Evolutionary conservation across 352 stramenopile species (phyloP), one percentile per base, ranked within the genome.

Genomic region (Pythium apleroticum): DNA sequence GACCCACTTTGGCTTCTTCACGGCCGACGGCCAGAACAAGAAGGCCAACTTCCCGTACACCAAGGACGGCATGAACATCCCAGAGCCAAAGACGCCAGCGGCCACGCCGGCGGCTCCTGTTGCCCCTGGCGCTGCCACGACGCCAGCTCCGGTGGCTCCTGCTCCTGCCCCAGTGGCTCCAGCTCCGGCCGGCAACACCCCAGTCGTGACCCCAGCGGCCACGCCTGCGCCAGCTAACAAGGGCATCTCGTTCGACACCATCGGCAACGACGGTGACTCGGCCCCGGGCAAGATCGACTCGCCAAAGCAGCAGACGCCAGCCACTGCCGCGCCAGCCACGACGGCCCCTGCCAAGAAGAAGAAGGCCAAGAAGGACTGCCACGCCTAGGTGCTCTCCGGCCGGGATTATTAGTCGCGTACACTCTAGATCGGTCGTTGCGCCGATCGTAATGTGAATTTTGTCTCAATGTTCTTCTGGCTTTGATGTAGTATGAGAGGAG

Each of bases 1-100:
- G 65, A 68, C 49, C 17, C 52, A 77, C 53, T 73, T 74, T 59
- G 67, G 71, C 25, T 73, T 72, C 20, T 72, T 77, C 52, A 70
- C 31, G 12, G 49, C 60, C 46, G 54, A 65, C 35, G 43, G 57
- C 10, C 24, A 55, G 30, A 53, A 60, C 57, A 73, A 73, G 61
- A 61, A 62, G 24, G 33, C 22, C 49, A 73, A 69, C 57, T 73
- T 73, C 60, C 66, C 66, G 11, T 66, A 65, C 58, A 11, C 45
- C 19, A 49, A 57, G 31, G 58, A 65, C 20, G 35, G 37, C 39
- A 60, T 43, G 31, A 17, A 53, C 52, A 52, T 65, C n/a, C 58
- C 49, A 19, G 49, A 52, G 22, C 33, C 48, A 17, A 31, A 52
- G 20, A 43, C 22, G 3, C 22, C 37, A 19, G 55, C 39, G 4